These are phyloP conservation scores for Acorus calamus DNA, from an alignment of 106 monocot species.

Conservation along the genomic window DNA sequence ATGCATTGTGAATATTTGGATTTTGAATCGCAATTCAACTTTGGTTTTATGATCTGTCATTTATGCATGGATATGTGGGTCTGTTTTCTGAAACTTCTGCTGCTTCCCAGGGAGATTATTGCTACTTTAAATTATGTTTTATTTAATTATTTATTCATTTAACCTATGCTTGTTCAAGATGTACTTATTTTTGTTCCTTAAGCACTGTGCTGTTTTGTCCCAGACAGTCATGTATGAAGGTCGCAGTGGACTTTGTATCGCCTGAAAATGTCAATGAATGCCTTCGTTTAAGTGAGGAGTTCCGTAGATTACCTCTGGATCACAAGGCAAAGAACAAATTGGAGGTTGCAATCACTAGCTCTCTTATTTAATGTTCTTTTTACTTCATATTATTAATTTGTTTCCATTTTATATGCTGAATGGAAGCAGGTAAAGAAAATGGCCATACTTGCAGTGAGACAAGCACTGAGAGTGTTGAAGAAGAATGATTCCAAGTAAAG, in stretches of 20 bases:
- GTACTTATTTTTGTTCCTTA: background rate
- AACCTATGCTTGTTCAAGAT: too few relatives aligned
- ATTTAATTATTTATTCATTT: too few relatives aligned
- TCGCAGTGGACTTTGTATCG: constrained; percentile 84
- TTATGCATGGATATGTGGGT: too few relatives aligned
- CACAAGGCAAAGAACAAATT: constrained; percentile 79
- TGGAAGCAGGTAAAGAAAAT: constrained; percentile 49
- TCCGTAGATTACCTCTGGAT: constrained; percentile 51
- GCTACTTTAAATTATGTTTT: too few relatives aligned
- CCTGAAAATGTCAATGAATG: constrained; percentile 79
- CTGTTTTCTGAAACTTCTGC: too few relatives aligned
- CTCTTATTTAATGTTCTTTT: background rate
- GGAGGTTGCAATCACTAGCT: constrained; percentile 28
- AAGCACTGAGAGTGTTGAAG: constrained; percentile 18
- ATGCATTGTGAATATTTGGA: too few relatives aligned
- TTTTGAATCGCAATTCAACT: too few relatives aligned
- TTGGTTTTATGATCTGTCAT: too few relatives aligned
- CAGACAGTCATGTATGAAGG: constrained; percentile 83
- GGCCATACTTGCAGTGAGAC: constrained; percentile 30
- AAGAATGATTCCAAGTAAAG: background rate
- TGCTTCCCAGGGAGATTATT: too few relatives aligned
- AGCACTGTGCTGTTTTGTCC: background rate
- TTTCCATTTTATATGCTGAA: background rate
- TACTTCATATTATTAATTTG: background rate
- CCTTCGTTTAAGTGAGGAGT: constrained; percentile 59